Base-by-base conservation (phyloP, 2,329 filamentous ascomycete species). In the Purpureocillium lavendulum region DNA sequence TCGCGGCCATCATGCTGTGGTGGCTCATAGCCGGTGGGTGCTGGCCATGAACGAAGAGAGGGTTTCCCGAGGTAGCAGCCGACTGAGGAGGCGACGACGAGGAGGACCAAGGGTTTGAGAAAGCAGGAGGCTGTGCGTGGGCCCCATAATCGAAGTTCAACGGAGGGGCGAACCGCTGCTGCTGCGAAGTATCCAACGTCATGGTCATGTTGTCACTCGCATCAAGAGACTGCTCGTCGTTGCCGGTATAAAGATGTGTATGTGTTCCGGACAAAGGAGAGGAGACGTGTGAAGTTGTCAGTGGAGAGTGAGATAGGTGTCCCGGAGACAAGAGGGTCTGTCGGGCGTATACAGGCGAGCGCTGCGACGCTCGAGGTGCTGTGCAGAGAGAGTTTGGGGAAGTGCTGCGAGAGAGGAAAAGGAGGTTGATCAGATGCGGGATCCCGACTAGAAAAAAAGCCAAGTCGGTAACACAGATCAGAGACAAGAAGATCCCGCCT, bases 41-140 rank as follows among this genome's bases (percentile, higher is more conserved):
- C 31, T 61, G 82, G 66, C 59, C 80, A 67, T 60, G 70, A 59
- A 71, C 56, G 71, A 82, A 75, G 73, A 89, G 65, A 71, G 70
- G 64, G 66, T 78, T 70, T 66, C 73, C 59, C 65, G 73, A 44
- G 57, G 69, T 53, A 59, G 71, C 48, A 70, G 66, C 45, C 59
- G 66, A 44, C 46, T 59, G 59, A 40, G 62, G 49, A 26, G 66
- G 54, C 16, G 70, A 60, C 10, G 70, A 61, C 26, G 79, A 70
- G 35, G 72, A 73, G 41, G 85, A 75, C 89, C 89, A 96, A 32
- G 88, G 88, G 62, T 96, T 92, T 55, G 84, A 88, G 69, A 96
- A 96, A 49, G 92, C 84, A 79, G 66, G 73, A 58, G 69, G 73
- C 59, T 55, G 71, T 60, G 45, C 46, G 50, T 61, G 58, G 29